Evolutionary conservation across 768 basidiomycete species (phyloP).

Genomic region (Agaricus blazei): DNA sequence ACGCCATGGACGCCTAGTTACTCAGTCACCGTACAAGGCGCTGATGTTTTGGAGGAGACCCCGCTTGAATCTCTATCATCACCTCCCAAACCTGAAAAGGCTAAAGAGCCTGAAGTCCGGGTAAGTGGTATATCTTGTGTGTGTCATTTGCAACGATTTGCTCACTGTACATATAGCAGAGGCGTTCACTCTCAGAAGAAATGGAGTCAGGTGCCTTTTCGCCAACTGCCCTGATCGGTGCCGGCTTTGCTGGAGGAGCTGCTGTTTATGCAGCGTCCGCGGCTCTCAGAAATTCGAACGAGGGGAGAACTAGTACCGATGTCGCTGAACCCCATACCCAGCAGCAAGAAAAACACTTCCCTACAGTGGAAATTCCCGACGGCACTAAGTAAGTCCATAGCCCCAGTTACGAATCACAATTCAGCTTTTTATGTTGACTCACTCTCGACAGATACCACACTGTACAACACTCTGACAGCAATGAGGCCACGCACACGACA

Average conservation of each 20-base stretch:
- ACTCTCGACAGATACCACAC: not conserved
- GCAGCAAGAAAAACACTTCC: not conserved
- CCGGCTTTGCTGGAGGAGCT: not conserved
- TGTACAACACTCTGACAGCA: constrained; percentile 1
- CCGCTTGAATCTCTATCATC: not conserved
- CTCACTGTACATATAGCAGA: not conserved
- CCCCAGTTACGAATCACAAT: not conserved
- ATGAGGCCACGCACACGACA: constrained; percentile 1
- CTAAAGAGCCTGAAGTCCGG: not conserved
- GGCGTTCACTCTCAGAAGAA: constrained; percentile 1
- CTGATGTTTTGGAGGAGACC: constrained; percentile 5
- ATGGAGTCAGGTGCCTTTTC: constrained; percentile 1
- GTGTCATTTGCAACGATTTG: not conserved
- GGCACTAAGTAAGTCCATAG: constrained; percentile 1
- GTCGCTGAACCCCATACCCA: not conserved
- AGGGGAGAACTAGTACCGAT: not conserved
- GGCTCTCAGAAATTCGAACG: not conserved
- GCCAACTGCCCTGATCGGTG: constrained; percentile 4
- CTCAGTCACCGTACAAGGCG: constrained; percentile 16
- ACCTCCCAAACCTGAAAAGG: not conserved
- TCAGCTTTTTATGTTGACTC: not conserved
- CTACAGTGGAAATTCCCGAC: constrained; percentile 4
- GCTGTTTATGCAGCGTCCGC: constrained; percentile 2
- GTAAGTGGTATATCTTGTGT: not conserved
- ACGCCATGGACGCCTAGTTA: constrained; percentile 18